A percentile compares a stretch with the other conserved stretches of the same genome.
phyloP scores from a whole-genome alignment of 2,329 filamentous ascomycete genomes.

The Thermoascus crustaceus region DNA sequence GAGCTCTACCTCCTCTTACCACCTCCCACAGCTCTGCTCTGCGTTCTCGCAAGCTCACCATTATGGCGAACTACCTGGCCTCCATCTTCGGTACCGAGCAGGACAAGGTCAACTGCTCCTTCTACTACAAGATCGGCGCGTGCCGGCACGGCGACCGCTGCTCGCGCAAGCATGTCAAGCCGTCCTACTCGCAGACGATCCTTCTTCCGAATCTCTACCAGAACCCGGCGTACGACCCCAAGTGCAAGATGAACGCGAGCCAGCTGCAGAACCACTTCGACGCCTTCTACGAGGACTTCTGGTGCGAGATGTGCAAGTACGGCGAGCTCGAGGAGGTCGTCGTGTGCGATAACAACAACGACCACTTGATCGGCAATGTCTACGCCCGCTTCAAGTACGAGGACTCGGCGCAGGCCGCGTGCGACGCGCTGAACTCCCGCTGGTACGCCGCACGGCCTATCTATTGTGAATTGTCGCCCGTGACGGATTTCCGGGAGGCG shows the following conservation, averaged over 20 bases:
- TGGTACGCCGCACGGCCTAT: constrained; percentile 97
- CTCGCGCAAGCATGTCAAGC: constrained; percentile 98
- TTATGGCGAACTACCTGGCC: constrained; percentile 98
- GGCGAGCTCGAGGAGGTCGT: constrained; percentile 96
- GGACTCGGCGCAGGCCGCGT: constrained; percentile 86
- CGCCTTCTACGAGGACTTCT: constrained; percentile 99
- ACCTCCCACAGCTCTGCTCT: no score
- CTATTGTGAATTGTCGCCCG: constrained; percentile 94
- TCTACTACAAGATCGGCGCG: constrained; percentile 99
- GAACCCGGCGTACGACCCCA: constrained; percentile 93
- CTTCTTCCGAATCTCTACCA: constrained; percentile 98
- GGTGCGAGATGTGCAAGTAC: constrained; percentile 99
- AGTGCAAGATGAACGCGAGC: constrained; percentile 90
- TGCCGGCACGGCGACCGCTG: constrained; percentile 98
- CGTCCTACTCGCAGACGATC: constrained; percentile 94
- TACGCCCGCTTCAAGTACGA: constrained; percentile 99
- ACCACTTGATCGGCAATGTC: constrained; percentile 97
- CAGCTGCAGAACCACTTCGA: constrained; percentile 99
- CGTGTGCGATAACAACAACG: constrained; percentile 99
- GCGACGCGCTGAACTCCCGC: constrained; percentile 84
- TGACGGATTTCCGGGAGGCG: constrained; percentile 96
- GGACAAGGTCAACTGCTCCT: constrained; percentile 99
- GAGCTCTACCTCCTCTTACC: no score
- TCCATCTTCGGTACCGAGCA: constrained; percentile 99
- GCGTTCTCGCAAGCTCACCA: no score